Conservation (phyloP, 805 yeast species). For the Peterozyma xylosa region DNA sequence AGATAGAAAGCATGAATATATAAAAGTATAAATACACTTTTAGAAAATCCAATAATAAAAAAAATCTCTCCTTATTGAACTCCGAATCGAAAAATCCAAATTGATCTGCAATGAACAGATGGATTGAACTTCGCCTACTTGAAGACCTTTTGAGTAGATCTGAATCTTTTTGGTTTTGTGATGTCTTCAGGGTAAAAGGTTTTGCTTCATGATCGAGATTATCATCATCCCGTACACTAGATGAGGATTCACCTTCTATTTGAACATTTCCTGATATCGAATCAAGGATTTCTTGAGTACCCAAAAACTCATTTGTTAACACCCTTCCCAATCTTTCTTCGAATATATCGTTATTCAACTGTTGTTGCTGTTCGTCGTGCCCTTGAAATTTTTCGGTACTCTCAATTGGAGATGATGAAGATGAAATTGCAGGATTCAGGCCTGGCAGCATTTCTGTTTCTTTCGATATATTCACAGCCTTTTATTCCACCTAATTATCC, state of each 20-base stretch:
- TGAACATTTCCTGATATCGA: no score
- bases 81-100: slow-evolving; percentile 20
- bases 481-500: no score
- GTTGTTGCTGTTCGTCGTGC: not conserved
- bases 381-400: not conserved
- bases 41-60: slow-evolving; percentile 11
- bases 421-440: no score
- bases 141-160: not conserved
- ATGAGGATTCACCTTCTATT: no score
- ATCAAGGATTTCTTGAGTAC: slow-evolving; percentile 1
- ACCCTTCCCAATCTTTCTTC: not conserved
- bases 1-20: slow-evolving; percentile 24
- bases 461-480: no score
- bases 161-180: not conserved
- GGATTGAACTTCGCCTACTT: slow-evolving; percentile 2
- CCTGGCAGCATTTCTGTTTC: no score
- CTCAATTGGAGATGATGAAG: no score
- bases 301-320: not conserved
- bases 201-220: not conserved
- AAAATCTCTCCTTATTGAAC: slow-evolving; percentile 10
- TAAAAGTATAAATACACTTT: slow-evolving; percentile 24
- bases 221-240: not conserved
- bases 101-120: slow-evolving; percentile 6
- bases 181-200: not conserved
- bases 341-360: slow-evolving; percentile 1